Evolutionary conservation across 2,329 filamentous ascomycete genomes (phyloP), one percentile per base, ranked within the genome.

Genomic region (Arthrinium puccinioides): DNA sequence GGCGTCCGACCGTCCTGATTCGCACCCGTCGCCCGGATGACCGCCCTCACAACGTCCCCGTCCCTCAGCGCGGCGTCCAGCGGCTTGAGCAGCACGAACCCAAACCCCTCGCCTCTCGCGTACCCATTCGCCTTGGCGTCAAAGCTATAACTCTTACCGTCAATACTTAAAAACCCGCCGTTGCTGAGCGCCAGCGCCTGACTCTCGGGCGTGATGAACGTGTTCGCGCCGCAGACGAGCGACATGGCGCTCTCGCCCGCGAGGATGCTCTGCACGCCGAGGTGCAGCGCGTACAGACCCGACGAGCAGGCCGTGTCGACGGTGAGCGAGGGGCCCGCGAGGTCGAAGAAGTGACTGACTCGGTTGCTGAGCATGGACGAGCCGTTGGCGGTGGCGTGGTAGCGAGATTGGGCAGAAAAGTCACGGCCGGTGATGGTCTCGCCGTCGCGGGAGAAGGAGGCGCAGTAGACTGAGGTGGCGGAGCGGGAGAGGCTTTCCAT

Each of bases 291-390:
- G 21, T 56, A 43, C 11, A 70, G 43, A 29, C 56, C 60, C 1
- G 62, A 62, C 2, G 64, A 67, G 35, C 67, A 70, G 3, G 66
- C 67, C 0, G 67, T 70, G 26, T 70, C 64, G n/a, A 70, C 56
- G 1, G 62, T 66, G 47, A 68, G 56, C 2, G 53, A 59, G 1
- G 66, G 60, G 2, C 66, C 61, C 8, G 53, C 44, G 48, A 55
- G 56, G 39, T 61, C 51, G 40, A 62, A 65, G 27, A 62, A 63
- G 26, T 52, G 47, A 3, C 46, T 48, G 4, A 51, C n/a, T 1
- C 48, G 33, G 21, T 48, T 49, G 6, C 44, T 55, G 3, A 65
- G 43, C 9, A 66, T 64, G 19, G 55, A 57, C 10, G 54, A 44
- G 4, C 56, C 51, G 25, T 50, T 60, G 36, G 53, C 48, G 8